Evolutionary conservation across 1,139 yeast species (phyloP).

Genomic region (Magnusiomyces magnusii): DNA sequence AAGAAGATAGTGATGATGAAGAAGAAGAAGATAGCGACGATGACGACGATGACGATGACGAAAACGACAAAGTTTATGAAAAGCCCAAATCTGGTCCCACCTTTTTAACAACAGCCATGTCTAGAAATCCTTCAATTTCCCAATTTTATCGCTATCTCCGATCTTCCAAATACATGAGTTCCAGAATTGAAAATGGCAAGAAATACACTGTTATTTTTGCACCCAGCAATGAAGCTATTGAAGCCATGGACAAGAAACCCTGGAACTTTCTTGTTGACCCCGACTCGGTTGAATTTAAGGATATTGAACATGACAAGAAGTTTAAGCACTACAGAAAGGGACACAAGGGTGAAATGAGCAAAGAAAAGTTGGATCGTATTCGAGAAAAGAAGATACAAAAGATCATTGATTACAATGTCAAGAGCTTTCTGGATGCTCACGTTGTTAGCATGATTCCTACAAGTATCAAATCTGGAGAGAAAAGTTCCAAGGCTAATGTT

Average conservation of each 20-base stretch:
- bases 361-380: conserved; percentile 9
- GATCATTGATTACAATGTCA: conserved; percentile 25
- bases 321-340: not conserved
- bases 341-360: conserved; percentile 14
- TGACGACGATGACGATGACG: not conserved
- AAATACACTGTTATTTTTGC: conserved; percentile 31
- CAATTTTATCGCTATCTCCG: conserved; percentile 32
- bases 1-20: not conserved
- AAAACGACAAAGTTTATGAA: not conserved
- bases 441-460: conserved; percentile 16
- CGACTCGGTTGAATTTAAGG: conserved; percentile 15
- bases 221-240: conserved; percentile 31
- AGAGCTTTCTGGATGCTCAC: conserved; percentile 29
- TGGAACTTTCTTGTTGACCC: conserved; percentile 31
- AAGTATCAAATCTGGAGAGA: not conserved
- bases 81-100: conserved; percentile 23
- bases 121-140: conserved; percentile 29
- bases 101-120: conserved; percentile 31
- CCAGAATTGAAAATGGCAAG: conserved; percentile 26
- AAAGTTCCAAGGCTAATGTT: conserved; percentile 17
- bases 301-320: not conserved
- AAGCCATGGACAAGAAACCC: conserved; percentile 29
- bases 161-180: conserved; percentile 24
- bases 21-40: not conserved
- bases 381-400: conserved; percentile 24